Conservation (phyloP, 129 eudicot genomes). For the Ambrosia artemisiifolia region DNA sequence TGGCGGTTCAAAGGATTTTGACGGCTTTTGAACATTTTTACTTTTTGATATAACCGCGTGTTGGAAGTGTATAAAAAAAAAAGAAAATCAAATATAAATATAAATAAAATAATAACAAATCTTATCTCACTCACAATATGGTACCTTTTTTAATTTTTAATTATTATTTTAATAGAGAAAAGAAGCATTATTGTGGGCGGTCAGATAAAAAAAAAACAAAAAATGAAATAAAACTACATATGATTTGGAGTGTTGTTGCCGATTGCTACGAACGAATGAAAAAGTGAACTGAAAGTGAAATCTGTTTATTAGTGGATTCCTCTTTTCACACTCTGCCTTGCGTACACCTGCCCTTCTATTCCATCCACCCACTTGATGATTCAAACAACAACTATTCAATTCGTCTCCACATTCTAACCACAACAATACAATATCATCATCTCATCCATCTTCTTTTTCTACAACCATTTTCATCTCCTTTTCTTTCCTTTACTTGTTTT, state of each 20-base stretch:
- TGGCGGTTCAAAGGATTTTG: too few relatives aligned
- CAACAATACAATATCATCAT: too few relatives aligned
- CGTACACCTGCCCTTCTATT: constrained; percentile 32
- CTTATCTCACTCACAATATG: too few relatives aligned
- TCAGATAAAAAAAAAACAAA: background rate
- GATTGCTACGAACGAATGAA: background rate
- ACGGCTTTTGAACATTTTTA: too few relatives aligned
- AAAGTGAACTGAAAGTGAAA: constrained; percentile 16
- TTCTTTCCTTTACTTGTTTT: too few relatives aligned
- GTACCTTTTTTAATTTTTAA: too few relatives aligned
- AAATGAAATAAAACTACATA: background rate
- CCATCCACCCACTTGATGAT: too few relatives aligned
- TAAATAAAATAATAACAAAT: too few relatives aligned
- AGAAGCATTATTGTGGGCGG: constrained; percentile 1
- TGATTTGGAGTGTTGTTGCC: background rate
- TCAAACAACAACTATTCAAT: too few relatives aligned
- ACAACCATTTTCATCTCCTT: background rate
- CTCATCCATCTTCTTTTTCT: too few relatives aligned
- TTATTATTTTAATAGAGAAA: background rate
- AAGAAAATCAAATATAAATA: background rate
- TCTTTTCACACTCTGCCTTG: constrained; percentile 32
- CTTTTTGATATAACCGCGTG: too few relatives aligned
- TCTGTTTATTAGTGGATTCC: constrained; percentile 13
- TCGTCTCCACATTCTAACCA: too few relatives aligned
- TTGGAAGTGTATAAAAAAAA: background rate